phyloP scores from a whole-genome alignment of 768 basidiomycete species.

The Mycena polygramma region DNA sequence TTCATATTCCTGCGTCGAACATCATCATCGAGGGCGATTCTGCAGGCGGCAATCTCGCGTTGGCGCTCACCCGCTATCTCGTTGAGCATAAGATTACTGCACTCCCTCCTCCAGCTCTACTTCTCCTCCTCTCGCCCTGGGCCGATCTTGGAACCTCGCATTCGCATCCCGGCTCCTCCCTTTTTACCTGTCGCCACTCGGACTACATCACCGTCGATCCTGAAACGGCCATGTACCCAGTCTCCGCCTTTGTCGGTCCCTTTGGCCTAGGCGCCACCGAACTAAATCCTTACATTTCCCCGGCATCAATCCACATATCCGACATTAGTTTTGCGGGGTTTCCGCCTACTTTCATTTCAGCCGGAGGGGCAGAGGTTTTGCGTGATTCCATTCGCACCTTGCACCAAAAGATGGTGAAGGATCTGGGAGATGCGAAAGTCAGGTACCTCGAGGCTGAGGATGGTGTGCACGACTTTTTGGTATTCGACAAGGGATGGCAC shows the following conservation, averaged over 20 bases:
- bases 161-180: conserved; percentile 53
- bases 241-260: conserved; percentile 60
- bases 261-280: conserved; percentile 61
- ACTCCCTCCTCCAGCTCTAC: conserved; percentile 61
- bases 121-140: conserved; percentile 72
- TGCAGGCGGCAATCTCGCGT: conserved; percentile 81
- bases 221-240: conserved; percentile 47
- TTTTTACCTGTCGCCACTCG: conserved; percentile 45
- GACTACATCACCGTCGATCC: conserved; percentile 54
- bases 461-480: conserved; percentile 67
- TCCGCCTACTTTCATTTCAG: conserved; percentile 71
- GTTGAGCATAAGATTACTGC: conserved; percentile 57
- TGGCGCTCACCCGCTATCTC: conserved; percentile 73
- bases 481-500: conserved; percentile 56
- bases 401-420: conserved; percentile 61
- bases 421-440: conserved; percentile 62
- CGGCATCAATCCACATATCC: conserved; percentile 58
- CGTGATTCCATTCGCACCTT: conserved; percentile 65
- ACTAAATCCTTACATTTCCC: conserved; percentile 69
- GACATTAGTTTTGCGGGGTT: conserved; percentile 64
- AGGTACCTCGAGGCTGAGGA: conserved; percentile 64
- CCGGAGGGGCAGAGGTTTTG: conserved; percentile 70
- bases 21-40: conserved; percentile 83
- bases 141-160: conserved; percentile 62
- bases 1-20: conserved; percentile 69